phyloP scores from a whole-genome alignment of 176 grass and related monocot species.

The Avena eriantha region DNA sequence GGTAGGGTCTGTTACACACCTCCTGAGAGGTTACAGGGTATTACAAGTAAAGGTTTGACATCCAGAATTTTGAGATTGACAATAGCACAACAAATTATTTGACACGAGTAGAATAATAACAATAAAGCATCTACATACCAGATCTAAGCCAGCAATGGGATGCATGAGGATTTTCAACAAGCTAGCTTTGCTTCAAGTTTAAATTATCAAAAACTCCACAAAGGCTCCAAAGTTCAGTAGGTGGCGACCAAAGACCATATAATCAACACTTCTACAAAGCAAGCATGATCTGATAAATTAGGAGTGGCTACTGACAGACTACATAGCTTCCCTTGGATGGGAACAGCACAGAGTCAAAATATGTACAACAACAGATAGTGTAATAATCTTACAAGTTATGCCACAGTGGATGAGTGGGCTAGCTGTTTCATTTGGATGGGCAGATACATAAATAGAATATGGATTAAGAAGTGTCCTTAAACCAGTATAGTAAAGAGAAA shows the following conservation, averaged over 20 bases:
- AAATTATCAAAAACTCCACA: too few relatives aligned
- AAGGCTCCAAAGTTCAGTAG: neutral
- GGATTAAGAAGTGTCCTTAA: neutral
- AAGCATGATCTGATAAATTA: neutral
- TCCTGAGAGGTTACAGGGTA: too few relatives aligned
- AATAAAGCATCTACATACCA: too few relatives aligned
- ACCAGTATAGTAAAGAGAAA: neutral
- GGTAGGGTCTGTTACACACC: too few relatives aligned
- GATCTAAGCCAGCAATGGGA: too few relatives aligned
- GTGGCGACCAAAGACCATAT: conserved; percentile 1
- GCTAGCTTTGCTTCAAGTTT: too few relatives aligned
- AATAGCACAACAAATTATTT: too few relatives aligned
- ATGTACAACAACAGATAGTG: neutral
- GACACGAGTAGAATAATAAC: too few relatives aligned
- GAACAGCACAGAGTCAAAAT: neutral
- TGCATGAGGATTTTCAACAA: too few relatives aligned
- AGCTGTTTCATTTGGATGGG: conserved; percentile 3
- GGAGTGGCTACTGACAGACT: neutral
- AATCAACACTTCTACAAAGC: neutral
- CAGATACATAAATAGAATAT: neutral
- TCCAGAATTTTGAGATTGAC: too few relatives aligned
- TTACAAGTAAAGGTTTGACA: too few relatives aligned
- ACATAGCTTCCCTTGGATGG: neutral
- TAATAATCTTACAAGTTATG: neutral
- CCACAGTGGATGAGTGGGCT: neutral